These are phyloP conservation scores for Colletotrichum chlorophyti DNA, from an alignment of 2,329 filamentous ascomycete genomes.

Conservation along the genomic window DNA sequence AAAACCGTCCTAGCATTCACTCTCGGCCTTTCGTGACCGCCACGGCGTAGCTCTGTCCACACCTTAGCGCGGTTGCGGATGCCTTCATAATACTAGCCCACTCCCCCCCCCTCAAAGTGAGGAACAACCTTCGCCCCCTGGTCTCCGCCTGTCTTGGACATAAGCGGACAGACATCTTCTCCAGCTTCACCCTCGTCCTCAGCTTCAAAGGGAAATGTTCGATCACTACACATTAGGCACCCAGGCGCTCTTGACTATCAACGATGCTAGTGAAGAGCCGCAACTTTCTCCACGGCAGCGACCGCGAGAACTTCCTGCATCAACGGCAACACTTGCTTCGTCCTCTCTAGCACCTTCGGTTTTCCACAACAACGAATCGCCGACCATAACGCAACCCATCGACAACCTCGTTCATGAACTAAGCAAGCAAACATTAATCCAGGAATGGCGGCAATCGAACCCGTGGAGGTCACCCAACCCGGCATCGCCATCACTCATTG, in stretches of 20 bases:
- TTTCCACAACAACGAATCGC: neutral
- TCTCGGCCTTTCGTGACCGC: constrained; percentile 22
- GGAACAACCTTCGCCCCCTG: neutral
- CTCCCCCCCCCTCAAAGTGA: neutral
- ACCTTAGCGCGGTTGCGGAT: constrained; percentile 19
- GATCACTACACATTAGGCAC: constrained; percentile 20
- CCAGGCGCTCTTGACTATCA: constrained; percentile 5
- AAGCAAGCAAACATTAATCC: constrained; percentile 20
- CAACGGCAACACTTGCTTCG: neutral
- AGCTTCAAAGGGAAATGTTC: constrained; percentile 9
- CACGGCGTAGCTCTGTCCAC: constrained; percentile 8
- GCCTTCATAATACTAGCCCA: constrained; percentile 24
- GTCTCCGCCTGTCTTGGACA: neutral
- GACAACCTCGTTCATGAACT: constrained; percentile 18
- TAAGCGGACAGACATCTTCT: neutral
- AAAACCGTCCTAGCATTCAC: neutral
- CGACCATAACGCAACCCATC: constrained; percentile 6
- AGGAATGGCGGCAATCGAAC: neutral
- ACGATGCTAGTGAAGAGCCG: neutral
- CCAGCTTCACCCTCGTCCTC: neutral
- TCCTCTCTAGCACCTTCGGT: neutral
- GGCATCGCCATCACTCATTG: neutral
- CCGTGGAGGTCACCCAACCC: neutral
- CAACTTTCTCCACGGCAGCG: constrained; percentile 17
- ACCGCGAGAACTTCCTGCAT: neutral